Evolutionary conservation across 768 basidiomycete genomes (phyloP).

Genomic region (Boletellus ananiceps): DNA sequence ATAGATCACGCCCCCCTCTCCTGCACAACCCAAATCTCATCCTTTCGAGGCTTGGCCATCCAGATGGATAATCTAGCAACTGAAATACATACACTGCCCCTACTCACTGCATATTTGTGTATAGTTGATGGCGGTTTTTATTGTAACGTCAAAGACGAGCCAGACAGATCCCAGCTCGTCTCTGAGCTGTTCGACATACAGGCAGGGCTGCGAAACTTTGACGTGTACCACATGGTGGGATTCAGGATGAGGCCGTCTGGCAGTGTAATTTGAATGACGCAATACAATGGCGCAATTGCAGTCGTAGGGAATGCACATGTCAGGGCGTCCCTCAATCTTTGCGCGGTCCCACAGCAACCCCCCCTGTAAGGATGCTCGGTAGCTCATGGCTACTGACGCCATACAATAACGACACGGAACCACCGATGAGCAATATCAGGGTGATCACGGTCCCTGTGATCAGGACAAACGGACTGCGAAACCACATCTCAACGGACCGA

Average conservation of each 20-base stretch:
- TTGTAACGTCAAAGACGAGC: no score
- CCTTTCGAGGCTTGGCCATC: no score
- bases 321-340: constrained; percentile 39
- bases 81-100: no score
- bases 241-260: background rate
- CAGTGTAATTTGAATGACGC: background rate
- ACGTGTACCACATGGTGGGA: background rate
- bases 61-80: no score
- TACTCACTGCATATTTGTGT: no score
- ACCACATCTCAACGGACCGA: background rate
- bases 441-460: constrained; percentile 63
- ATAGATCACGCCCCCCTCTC: no score
- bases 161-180: no score
- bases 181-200: background rate
- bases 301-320: background rate
- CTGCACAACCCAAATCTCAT: no score
- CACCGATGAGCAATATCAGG: constrained; percentile 60
- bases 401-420: constrained; percentile 63
- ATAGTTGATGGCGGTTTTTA: no score
- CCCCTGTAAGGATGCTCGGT: constrained; percentile 71
- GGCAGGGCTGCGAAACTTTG: background rate
- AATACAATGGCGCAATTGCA: background rate
- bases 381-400: constrained; percentile 56
- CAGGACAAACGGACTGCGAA: constrained; percentile 64
- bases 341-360: constrained; percentile 45